Base-by-base conservation (phyloP, 768 basidiomycete species). In the Sarcodon aspratus region DNA sequence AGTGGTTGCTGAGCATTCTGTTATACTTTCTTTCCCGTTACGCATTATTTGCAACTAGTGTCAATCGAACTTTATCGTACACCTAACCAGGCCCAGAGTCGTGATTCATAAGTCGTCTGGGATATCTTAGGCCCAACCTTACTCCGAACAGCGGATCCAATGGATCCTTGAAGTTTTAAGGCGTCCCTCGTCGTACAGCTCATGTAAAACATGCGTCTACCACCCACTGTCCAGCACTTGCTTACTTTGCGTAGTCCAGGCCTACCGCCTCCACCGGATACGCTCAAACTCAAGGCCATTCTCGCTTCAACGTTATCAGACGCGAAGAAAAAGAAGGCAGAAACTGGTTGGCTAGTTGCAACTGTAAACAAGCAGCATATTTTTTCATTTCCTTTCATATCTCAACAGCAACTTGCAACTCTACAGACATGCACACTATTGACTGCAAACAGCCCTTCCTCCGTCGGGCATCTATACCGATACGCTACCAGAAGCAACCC, bases 291-390 rank as follows among this genome's bases (percentile, higher is more conserved):
- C 18, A 73, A 75, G 55, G 64, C 57, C 33, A 66, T 87, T 21
- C 75, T 92, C 55, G 59, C 66, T 7, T 70, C 68, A 45, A 83
- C 88, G n/a, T 75, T 77, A 53, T 69, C 66, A 43, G 81, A 85
- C 60, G 88, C 88, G 31, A 70, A 69, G 58, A 63, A 66, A 42
- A 76, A 73, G 53, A 79, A 75, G 13, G 85, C 78, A 33, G 80
- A 81, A 65, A 81, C 77, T 9, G 86, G 81, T 43, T 91, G 88
- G 88, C 73, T 91, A 15, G 86, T 87, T 46, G 71, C 90, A 18
- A 73, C 85, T 55, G 88, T 84, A 63, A 59, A 75, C 62, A 49
- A 35, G 37, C 51, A 47, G n/a, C 48, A 50, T 34, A 52, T 51
- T 36, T 37, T 3, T 8, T 31, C 15, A 31, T 17, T 11, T n/a